These are phyloP conservation scores for Axilococcus clingmanii DNA, from an alignment of 139 green algal genomes.

Conservation along the genomic window DNA sequence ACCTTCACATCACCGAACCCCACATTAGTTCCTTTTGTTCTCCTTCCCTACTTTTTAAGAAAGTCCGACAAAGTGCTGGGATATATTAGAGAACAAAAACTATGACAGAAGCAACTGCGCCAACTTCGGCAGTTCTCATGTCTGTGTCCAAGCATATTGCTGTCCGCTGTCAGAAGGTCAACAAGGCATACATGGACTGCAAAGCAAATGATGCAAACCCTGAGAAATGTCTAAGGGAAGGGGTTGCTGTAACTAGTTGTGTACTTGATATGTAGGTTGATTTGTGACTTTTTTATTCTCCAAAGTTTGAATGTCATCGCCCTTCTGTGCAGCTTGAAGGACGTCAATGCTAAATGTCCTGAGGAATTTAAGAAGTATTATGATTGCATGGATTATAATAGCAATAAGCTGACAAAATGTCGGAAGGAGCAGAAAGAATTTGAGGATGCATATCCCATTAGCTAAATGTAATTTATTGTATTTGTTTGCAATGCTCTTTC, in stretches of 20 bases:
- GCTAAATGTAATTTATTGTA: background rate
- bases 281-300: background rate
- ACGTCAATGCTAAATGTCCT: constrained; percentile 38
- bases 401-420: constrained; percentile 48
- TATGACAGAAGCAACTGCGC: too few species aligned
- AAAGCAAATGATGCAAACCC: constrained; percentile 46
- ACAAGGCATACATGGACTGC: constrained; percentile 44
- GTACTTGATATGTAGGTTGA: constrained; percentile 39
- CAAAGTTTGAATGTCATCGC: background rate
- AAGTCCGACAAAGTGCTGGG: too few species aligned
- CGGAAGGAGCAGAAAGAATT: constrained; percentile 43
- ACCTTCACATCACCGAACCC: too few species aligned
- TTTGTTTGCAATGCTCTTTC: background rate
- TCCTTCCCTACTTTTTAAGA: too few species aligned
- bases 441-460: constrained; percentile 13
- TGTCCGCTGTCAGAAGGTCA: constrained; percentile 31
- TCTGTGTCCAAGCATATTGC: constrained; percentile 54
- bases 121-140: constrained; percentile 47
- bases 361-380: constrained; percentile 44
- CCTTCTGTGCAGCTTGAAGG: constrained; percentile 37
- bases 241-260: constrained; percentile 47
- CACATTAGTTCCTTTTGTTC: too few species aligned
- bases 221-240: constrained; percentile 35
- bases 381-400: constrained; percentile 63
- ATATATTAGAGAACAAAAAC: too few species aligned